phyloP scores from a whole-genome alignment of 1,284 basidiomycete species.

The Tausonia pullulans region DNA sequence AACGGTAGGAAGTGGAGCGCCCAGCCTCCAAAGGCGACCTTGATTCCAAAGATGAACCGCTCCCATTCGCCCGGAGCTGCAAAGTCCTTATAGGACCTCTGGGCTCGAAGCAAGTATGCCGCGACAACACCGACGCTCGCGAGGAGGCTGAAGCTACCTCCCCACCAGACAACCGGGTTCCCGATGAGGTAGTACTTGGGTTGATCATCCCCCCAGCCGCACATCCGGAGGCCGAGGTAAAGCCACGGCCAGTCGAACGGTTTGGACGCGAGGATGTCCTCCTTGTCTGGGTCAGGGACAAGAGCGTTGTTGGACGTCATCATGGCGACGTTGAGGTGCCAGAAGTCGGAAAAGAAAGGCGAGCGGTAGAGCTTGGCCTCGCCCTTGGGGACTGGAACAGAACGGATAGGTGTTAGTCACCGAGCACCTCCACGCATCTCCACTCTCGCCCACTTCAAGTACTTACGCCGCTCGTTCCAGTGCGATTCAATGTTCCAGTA shows the following conservation, averaged over 20 bases:
- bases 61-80: conserved; percentile 76
- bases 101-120: conserved; percentile 69
- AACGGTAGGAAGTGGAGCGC: conserved; percentile 83
- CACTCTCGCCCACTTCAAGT: neutral
- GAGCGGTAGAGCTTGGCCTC: conserved; percentile 75
- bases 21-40: conserved; percentile 88
- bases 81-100: conserved; percentile 85
- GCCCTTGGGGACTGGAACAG: conserved; percentile 59
- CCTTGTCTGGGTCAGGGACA: conserved; percentile 92
- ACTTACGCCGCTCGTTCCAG: conserved; percentile 81
- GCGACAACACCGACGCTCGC: conserved; percentile 45
- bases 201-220: conserved; percentile 81
- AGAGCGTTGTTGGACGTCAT: conserved; percentile 99
- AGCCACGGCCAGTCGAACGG: conserved; percentile 93
- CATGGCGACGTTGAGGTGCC: conserved; percentile 98
- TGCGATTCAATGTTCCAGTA: conserved; percentile 98
- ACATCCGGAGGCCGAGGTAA: conserved; percentile 83
- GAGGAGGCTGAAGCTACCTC: conserved; percentile 52
- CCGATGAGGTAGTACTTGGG: conserved; percentile 91
- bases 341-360: conserved; percentile 91
- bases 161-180: conserved; percentile 90
- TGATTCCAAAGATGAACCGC: conserved; percentile 85
- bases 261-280: conserved; percentile 86
- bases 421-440: no score
- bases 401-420: neutral